Percentiles rank a stretch among this genome's conserved stretches.
phyloP scores from a whole-genome alignment of 805 yeast genomes.

The Ogataea corticis region DNA sequence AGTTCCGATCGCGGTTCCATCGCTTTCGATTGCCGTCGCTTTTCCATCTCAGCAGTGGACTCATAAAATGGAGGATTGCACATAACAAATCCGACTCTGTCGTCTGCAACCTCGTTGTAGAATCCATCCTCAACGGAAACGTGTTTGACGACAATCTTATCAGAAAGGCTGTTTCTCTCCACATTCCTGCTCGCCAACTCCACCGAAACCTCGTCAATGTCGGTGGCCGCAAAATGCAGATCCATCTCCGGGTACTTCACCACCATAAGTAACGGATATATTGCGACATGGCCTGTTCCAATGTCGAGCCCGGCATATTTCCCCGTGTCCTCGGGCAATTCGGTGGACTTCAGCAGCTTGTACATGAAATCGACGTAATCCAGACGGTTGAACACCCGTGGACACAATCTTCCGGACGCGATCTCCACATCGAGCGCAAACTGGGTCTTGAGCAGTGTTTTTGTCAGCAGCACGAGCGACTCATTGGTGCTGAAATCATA shows the following conservation, averaged over 20 bases:
- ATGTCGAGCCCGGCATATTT: constrained; percentile 40
- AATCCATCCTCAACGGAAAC: constrained; percentile 2
- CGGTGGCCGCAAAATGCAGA: constrained; percentile 39
- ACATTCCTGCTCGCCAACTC: constrained; percentile 32
- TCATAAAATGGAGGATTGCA: constrained; percentile 58
- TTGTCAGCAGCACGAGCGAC: constrained; percentile 24
- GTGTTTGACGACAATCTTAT: constrained; percentile 18
- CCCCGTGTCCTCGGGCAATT: neutral
- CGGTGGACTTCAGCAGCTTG: constrained; percentile 9
- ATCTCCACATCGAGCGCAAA: constrained; percentile 21
- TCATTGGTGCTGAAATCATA: constrained; percentile 28
- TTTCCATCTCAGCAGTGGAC: constrained; percentile 35
- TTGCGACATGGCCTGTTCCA: constrained; percentile 51
- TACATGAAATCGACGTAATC: constrained; percentile 29
- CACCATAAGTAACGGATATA: constrained; percentile 45
- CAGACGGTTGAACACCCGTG: constrained; percentile 32
- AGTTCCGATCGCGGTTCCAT: constrained; percentile 7
- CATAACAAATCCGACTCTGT: constrained; percentile 35
- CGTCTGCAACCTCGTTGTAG: constrained; percentile 3
- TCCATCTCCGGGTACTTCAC: constrained; percentile 6
- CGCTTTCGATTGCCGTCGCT: constrained; percentile 27
- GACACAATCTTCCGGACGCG: constrained; percentile 29
- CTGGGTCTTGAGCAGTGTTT: constrained; percentile 18
- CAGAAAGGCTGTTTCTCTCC: constrained; percentile 26
- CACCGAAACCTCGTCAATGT: constrained; percentile 39